Conservation (phyloP, 345 rosid genomes). For the Gynandropsis gynandra region DNA sequence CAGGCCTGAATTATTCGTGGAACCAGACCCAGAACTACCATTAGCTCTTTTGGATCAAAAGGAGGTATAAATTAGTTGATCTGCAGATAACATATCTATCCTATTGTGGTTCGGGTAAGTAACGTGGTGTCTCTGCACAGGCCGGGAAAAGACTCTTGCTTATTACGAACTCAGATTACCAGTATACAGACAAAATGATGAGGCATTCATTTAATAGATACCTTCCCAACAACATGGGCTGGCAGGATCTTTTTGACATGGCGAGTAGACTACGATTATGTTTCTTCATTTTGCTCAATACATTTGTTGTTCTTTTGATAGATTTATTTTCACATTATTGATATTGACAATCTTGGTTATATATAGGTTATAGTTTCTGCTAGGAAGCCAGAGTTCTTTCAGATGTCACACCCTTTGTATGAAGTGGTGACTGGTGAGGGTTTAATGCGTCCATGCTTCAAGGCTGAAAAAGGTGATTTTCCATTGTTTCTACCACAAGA, state of each 20-base stretch:
- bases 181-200: constrained; percentile 96
- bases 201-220: constrained; percentile 83
- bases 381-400: constrained; percentile 97
- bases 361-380: constrained; percentile 89
- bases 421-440: constrained; percentile 97
- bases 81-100: background rate
- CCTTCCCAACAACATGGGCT: constrained; percentile 85
- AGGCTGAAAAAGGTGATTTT: constrained; percentile 60
- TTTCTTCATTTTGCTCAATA: constrained; percentile 1
- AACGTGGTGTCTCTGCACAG: constrained; percentile 34
- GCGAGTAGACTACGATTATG: constrained; percentile 29
- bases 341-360: constrained; percentile 8
- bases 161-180: constrained; percentile 92
- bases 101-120: constrained; percentile 13
- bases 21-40: constrained; percentile 94
- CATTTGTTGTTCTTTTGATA: background rate
- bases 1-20: constrained; percentile 88
- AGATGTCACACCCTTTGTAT: constrained; percentile 88
- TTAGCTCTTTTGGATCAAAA: constrained; percentile 87
- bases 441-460: constrained; percentile 94
- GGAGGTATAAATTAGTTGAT: constrained; percentile 49
- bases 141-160: constrained; percentile 95
- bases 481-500: constrained; percentile 16
- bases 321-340: background rate
- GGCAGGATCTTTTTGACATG: constrained; percentile 92